Conservation (phyloP, 805 yeast genomes). For the Candida pini region DNA sequence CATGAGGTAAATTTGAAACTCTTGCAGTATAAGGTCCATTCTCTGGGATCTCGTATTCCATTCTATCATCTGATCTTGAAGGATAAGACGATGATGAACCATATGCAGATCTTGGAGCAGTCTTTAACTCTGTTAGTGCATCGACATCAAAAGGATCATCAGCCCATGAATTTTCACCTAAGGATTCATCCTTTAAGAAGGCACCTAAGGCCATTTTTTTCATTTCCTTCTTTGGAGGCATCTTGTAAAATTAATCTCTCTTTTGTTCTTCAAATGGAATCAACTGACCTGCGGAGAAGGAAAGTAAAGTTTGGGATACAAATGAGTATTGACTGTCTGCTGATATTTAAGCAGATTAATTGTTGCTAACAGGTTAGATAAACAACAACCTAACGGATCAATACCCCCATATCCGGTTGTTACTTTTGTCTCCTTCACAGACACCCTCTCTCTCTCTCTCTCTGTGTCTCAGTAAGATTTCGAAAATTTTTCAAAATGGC, state of each 20-base stretch:
- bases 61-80: constrained; percentile 40
- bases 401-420: too few species aligned
- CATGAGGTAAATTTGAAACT: constrained; percentile 80
- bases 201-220: constrained; percentile 82
- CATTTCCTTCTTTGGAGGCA: constrained; percentile 57
- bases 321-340: too few species aligned
- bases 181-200: constrained; percentile 71
- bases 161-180: constrained; percentile 79
- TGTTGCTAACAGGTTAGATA: too few species aligned
- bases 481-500: too few species aligned
- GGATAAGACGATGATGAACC: constrained; percentile 10
- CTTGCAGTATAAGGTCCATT: constrained; percentile 90
- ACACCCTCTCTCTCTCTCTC: too few species aligned
- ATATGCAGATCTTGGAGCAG: constrained; percentile 11
- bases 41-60: constrained; percentile 83
- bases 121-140: constrained; percentile 14
- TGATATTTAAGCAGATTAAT: too few species aligned
- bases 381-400: too few species aligned
- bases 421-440: too few species aligned
- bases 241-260: constrained; percentile 18
- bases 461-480: too few species aligned
- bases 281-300: too few species aligned
- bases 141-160: constrained; percentile 71
- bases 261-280: constrained; percentile 3
- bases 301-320: too few species aligned